A percentile compares a stretch with the other conserved stretches of the same genome.
Evolutionary conservation across 768 basidiomycete species (phyloP).

Genomic region (Ramaria sp.): DNA sequence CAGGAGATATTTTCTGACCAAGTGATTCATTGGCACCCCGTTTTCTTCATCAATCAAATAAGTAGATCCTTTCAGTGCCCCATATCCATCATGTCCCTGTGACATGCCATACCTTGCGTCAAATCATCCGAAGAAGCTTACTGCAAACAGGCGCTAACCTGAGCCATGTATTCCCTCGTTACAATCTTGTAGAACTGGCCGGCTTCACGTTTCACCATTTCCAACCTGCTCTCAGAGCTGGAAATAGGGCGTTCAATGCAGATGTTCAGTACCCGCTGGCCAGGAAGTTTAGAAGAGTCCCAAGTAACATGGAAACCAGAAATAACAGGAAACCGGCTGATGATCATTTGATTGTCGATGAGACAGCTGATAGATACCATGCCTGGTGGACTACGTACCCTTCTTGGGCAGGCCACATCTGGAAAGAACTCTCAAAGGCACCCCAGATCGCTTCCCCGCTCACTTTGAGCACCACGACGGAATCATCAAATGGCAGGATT

Average conservation of each 20-base stretch:
- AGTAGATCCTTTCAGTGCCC: conserved; percentile 48
- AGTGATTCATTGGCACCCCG: conserved; percentile 64
- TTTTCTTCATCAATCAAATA: conserved; percentile 77
- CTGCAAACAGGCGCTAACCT: conserved; percentile 13
- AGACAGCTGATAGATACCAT: background rate
- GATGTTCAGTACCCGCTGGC: conserved; percentile 63
- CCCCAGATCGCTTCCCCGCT: conserved; percentile 75
- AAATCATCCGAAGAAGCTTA: background rate
- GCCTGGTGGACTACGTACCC: conserved; percentile 35
- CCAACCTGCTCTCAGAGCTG: conserved; percentile 26
- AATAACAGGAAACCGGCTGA: conserved; percentile 79
- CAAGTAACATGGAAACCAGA: conserved; percentile 78
- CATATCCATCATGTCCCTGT: conserved; percentile 71
- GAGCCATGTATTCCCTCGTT: conserved; percentile 78
- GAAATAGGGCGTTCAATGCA: conserved; percentile 37
- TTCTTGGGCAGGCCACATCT: conserved; percentile 83
- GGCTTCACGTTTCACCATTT: conserved; percentile 41
- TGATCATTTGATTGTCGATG: background rate
- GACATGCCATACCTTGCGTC: background rate
- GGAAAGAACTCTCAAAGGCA: conserved; percentile 59
- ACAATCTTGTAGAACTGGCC: conserved; percentile 67
- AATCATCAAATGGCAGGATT: conserved; percentile 83
- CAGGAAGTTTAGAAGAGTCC: conserved; percentile 69
- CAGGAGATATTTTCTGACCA: conserved; percentile 77
- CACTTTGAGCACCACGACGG: conserved; percentile 69